Conservation (phyloP, 1,284 basidiomycete species). For the Fomitopsis betulina region DNA sequence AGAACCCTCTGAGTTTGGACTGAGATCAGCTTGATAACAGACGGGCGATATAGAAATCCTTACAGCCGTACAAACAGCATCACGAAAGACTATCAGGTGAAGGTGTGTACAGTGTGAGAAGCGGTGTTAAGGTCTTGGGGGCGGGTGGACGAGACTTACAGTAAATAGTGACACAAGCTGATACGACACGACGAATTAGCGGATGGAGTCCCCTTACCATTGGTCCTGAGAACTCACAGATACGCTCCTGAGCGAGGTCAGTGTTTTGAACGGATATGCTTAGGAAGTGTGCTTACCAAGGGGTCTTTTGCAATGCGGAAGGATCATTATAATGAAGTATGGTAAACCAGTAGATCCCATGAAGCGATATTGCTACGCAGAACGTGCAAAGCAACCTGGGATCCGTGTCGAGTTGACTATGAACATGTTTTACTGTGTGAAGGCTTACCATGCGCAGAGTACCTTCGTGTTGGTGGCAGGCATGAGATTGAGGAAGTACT, state of each 20-base stretch:
- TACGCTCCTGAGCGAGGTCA: background rate
- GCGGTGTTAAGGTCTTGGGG: background rate
- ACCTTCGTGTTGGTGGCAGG: background rate
- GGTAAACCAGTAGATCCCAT: background rate
- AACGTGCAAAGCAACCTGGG: background rate
- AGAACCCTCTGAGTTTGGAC: background rate
- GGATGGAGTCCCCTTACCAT: background rate
- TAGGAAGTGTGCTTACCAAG: background rate
- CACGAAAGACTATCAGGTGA: background rate
- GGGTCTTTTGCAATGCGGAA: background rate
- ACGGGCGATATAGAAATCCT: background rate
- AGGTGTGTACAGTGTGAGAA: background rate
- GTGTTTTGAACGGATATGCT: too few relatives aligned
- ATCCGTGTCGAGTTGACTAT: background rate
- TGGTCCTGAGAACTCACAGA: background rate
- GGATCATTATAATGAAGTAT: background rate
- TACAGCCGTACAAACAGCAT: background rate
- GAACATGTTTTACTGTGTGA: background rate
- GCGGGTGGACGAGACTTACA: background rate
- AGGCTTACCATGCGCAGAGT: background rate
- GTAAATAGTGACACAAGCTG: background rate
- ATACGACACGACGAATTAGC: background rate
- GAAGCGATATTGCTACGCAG: background rate
- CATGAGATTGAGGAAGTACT: background rate
- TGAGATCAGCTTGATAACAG: background rate